Conservation (phyloP, 2,329 filamentous ascomycete genomes). For the Tolypocladium pustulatum region DNA sequence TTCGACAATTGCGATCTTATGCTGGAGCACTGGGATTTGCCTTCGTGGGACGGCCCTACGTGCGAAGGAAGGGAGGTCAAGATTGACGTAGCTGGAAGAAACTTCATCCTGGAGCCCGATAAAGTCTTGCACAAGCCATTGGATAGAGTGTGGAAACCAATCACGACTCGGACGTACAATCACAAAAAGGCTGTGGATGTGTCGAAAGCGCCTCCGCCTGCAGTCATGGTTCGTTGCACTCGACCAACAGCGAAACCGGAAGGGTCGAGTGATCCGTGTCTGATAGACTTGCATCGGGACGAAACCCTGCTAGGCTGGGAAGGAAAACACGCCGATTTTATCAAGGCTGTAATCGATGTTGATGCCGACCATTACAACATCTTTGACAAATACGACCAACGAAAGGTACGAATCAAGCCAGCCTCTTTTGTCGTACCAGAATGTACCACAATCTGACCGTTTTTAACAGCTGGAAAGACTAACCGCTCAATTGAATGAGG, state of each 20-base stretch:
- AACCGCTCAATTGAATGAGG: conserved; percentile 5
- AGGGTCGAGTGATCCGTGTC: conserved; percentile 4
- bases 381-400: conserved; percentile 11
- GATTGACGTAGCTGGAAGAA: conserved; percentile 8
- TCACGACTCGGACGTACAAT: conserved; percentile 3
- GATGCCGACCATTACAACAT: conserved; percentile 16
- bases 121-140: conserved; percentile 12
- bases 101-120: conserved; percentile 6
- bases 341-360: conserved; percentile 16
- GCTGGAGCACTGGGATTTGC: conserved; percentile 17
- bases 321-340: conserved; percentile 14
- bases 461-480: conserved; percentile 4
- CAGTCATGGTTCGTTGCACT: conserved; percentile 13
- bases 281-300: conserved; percentile 15
- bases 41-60: conserved; percentile 11
- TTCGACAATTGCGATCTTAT: conserved; percentile 19
- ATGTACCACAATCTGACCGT: neutral
- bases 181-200: neutral
- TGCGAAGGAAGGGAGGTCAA: conserved; percentile 3
- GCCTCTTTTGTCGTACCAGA: neutral
- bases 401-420: conserved; percentile 1
- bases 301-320: conserved; percentile 17
- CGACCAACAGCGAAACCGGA: conserved; percentile 2
- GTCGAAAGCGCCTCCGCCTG: conserved; percentile 11
- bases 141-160: conserved; percentile 8